These are phyloP conservation scores for Diaporthe citrichinensis DNA, from an alignment of 2,329 filamentous ascomycete species.

Conservation along the genomic window DNA sequence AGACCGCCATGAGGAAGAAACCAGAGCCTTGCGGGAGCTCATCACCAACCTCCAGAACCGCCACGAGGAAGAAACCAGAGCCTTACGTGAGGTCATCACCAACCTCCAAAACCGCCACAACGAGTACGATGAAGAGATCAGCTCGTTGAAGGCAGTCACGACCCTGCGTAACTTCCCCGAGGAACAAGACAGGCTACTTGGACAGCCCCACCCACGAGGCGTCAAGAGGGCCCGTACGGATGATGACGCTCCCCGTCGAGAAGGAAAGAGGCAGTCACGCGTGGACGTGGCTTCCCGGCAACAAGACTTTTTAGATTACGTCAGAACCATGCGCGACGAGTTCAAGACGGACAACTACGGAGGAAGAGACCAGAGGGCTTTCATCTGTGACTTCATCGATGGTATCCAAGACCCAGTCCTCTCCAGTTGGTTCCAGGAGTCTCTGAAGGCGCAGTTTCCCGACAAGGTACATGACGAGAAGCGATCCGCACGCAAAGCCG, in stretches of 20 bases:
- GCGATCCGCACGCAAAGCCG: background rate
- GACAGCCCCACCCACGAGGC: background rate
- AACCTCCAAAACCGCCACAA: background rate
- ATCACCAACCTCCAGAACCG: background rate
- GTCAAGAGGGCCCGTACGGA: slow-evolving; percentile 3
- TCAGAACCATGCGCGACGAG: slow-evolving; percentile 38
- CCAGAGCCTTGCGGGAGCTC: background rate
- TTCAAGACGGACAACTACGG: slow-evolving; percentile 32
- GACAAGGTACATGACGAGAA: background rate
- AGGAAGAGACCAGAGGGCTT: slow-evolving; percentile 31
- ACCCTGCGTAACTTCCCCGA: background rate
- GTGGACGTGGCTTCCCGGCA: background rate
- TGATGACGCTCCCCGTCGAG: background rate
- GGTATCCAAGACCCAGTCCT: slow-evolving; percentile 42
- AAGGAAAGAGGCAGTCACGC: background rate
- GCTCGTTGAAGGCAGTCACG: background rate
- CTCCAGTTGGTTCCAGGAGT: slow-evolving; percentile 44
- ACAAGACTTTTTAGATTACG: slow-evolving; percentile 39
- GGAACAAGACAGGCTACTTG: background rate
- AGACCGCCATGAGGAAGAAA: background rate
- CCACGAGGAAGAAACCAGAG: background rate
- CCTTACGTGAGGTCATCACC: background rate
- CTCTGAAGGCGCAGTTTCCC: slow-evolving; percentile 40
- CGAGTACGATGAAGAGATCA: background rate
- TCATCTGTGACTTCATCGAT: slow-evolving; percentile 46